Percentiles rank a stretch among this genome's conserved stretches.
phyloP scores from a whole-genome alignment of 768 basidiomycete species.

The Leccinum sublutescens region DNA sequence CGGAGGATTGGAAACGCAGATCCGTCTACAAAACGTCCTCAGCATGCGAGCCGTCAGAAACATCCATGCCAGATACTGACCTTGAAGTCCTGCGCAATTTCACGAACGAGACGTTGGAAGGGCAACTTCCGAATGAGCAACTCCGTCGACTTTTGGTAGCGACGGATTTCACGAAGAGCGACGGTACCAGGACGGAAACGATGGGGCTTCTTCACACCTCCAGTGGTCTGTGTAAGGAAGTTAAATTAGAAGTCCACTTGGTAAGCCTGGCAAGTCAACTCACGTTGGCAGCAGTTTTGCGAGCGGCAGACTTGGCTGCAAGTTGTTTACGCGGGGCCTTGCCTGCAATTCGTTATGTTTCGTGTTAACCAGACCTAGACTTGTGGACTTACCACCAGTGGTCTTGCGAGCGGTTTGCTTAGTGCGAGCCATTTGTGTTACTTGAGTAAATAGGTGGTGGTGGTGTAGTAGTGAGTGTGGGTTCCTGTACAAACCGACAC shows the following conservation, averaged over 20 bases:
- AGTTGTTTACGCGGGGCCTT: conserved; percentile 76
- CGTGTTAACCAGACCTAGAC: neutral
- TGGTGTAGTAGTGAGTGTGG: neutral
- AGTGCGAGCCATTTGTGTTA: conserved; percentile 64
- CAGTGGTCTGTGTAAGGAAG: conserved; percentile 48
- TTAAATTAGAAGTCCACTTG: neutral
- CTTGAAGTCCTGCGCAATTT: neutral
- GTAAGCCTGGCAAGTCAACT: conserved; percentile 15
- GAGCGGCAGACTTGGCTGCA: conserved; percentile 56
- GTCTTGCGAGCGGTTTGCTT: conserved; percentile 86
- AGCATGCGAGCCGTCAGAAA: neutral
- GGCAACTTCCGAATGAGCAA: conserved; percentile 84
- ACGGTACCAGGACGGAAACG: conserved; percentile 83
- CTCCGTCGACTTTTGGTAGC: conserved; percentile 88
- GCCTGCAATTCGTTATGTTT: conserved; percentile 29
- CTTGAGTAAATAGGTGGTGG: conserved; percentile 18
- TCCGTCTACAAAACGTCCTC: conserved; percentile 47
- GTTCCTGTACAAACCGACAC: neutral
- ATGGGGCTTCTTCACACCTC: conserved; percentile 94
- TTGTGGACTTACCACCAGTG: conserved; percentile 57
- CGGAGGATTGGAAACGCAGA: conserved; percentile 88
- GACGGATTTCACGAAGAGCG: conserved; percentile 85
- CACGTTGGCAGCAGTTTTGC: conserved; percentile 49
- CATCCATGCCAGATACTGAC: neutral
- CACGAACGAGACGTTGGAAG: conserved; percentile 1